These are phyloP conservation scores for Acephala macrosclerotiorum DNA, from an alignment of 2,329 filamentous ascomycete genomes.

Conservation along the genomic window DNA sequence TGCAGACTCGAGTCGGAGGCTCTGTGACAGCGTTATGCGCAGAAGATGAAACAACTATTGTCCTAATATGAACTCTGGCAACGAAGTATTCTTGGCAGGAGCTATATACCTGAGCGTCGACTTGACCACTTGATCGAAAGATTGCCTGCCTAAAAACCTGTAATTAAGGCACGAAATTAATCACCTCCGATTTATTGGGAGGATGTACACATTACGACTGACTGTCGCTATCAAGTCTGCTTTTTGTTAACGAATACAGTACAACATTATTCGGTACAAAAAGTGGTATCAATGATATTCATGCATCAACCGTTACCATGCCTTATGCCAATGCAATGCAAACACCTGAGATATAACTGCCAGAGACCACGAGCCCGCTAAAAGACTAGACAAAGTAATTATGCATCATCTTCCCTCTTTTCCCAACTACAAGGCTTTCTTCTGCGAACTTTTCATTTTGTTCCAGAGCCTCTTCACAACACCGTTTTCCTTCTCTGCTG, in stretches of 20 bases:
- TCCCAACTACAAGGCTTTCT: conserved; percentile 29
- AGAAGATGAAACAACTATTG: not conserved
- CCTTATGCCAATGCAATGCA: conserved; percentile 8
- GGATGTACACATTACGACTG: not conserved
- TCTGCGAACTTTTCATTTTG: conserved; percentile 51
- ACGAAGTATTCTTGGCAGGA: not conserved
- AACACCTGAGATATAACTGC: no score
- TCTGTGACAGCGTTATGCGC: not conserved
- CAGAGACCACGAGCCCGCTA: conserved; percentile 18
- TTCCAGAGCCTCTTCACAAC: conserved; percentile 72
- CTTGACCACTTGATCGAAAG: not conserved
- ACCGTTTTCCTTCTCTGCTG: conserved; percentile 56
- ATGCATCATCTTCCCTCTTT: not conserved
- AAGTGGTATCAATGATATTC: conserved; percentile 8
- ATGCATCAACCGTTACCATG: conserved; percentile 4
- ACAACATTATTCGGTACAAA: not conserved
- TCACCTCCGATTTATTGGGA: not conserved
- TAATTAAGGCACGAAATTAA: not conserved
- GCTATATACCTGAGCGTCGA: not conserved
- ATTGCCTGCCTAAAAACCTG: not conserved
- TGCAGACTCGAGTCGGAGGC: no score
- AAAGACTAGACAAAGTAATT: conserved; percentile 22
- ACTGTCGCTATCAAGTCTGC: not conserved
- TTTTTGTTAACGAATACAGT: not conserved
- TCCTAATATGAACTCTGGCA: not conserved